Conservation (phyloP, 805 yeast species). For the Saccharomyces eubayanus region DNA sequence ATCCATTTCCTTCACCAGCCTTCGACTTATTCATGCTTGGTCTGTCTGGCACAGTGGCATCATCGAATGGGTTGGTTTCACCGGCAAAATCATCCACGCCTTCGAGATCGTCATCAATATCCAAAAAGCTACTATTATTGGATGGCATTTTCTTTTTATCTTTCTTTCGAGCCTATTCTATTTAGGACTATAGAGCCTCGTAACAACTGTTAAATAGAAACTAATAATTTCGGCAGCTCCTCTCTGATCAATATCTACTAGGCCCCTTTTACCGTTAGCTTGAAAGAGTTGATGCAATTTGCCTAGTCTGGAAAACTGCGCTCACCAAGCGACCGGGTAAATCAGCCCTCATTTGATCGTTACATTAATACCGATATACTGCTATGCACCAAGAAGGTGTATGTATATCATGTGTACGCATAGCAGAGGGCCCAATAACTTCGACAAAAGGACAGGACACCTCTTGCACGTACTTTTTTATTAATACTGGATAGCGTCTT, state of each 20-base stretch:
- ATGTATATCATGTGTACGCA: not conserved
- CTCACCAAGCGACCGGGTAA: not conserved
- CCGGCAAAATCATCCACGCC: slow-evolving; percentile 23
- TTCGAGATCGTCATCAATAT: slow-evolving; percentile 21
- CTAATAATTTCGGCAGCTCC: not conserved
- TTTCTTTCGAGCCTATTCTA: not conserved
- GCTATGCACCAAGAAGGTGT: not conserved
- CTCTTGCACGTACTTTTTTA: not conserved
- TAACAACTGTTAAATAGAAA: not conserved
- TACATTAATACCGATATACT: not conserved
- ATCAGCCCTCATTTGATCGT: not conserved
- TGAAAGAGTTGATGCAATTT: not conserved
- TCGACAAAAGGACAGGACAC: not conserved
- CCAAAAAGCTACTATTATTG: slow-evolving; percentile 3
- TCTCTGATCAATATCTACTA: not conserved
- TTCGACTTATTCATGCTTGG: not conserved
- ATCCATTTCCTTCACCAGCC: not conserved
- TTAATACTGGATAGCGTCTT: not conserved
- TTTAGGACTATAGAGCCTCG: not conserved
- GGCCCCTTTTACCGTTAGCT: not conserved
- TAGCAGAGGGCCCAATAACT: not conserved
- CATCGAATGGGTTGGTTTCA: slow-evolving; percentile 19
- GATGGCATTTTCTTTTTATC: not conserved
- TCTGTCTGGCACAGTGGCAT: not conserved
- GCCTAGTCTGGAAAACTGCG: not conserved